Percentiles rank a stretch among this genome's conserved stretches.
These are phyloP conservation scores for Elongisporangium senticosum DNA, from an alignment of 352 stramenopile species.

Conservation along the genomic window DNA sequence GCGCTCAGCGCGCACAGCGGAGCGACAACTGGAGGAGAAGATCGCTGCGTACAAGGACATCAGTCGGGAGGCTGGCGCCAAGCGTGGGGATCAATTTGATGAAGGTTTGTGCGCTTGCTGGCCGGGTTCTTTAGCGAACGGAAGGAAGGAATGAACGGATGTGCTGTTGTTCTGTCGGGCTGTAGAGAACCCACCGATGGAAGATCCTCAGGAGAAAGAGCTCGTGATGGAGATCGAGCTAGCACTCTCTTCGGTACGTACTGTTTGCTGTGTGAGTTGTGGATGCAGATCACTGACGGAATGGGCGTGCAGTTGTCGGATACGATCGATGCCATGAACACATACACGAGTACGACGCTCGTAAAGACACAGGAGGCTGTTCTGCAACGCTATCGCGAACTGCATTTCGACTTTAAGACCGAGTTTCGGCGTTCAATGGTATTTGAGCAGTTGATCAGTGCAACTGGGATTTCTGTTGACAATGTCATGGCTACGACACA, in stretches of 20 bases:
- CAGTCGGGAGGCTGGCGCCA: conserved; percentile 27
- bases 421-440: conserved; percentile 92
- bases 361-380: conserved; percentile 83
- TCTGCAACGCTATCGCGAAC: conserved; percentile 93
- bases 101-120: conserved; percentile 11
- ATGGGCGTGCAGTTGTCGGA: conserved; percentile 54
- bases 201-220: conserved; percentile 52
- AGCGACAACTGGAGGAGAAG: conserved; percentile 80
- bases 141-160: background rate
- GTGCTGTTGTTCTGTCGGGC: background rate
- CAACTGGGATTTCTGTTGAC: background rate
- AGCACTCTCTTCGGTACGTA: conserved; percentile 44
- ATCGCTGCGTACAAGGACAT: conserved; percentile 61
- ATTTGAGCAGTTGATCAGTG: background rate
- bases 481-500: conserved; percentile 14
- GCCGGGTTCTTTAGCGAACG: background rate
- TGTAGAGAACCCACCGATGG: conserved; percentile 60
- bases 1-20: conserved; percentile 55
- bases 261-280: background rate
- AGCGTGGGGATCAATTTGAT: conserved; percentile 31
- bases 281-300: background rate
- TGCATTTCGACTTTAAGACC: conserved; percentile 94
- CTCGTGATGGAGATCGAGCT: conserved; percentile 78
- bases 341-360: conserved; percentile 59
- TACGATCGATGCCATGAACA: conserved; percentile 83